phyloP scores from a whole-genome alignment of 345 rosid species.

The Hevea brasiliensis region DNA sequence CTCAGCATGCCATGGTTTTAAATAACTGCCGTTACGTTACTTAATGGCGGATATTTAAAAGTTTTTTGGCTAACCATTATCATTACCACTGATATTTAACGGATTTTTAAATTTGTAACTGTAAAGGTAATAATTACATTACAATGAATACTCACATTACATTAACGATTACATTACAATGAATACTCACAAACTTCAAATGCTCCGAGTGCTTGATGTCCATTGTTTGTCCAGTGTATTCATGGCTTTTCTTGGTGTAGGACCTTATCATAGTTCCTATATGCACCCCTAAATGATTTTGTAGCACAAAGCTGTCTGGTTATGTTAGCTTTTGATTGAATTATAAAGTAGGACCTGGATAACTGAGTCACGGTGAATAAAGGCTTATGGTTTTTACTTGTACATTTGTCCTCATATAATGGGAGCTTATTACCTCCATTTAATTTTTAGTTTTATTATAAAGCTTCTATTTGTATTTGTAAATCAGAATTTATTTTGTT shows the following conservation, averaged over 20 bases:
- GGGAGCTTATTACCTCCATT: neutral
- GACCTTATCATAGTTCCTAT: neutral
- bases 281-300: neutral
- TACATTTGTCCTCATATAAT: neutral
- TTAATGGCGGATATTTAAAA: too few species aligned
- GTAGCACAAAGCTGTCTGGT: neutral
- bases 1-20: neutral
- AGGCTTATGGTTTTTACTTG: neutral
- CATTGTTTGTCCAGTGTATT: neutral
- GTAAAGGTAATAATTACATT: too few species aligned
- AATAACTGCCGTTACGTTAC: too few species aligned
- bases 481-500: neutral
- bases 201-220: neutral
- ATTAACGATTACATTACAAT: too few species aligned
- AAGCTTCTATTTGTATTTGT: neutral
- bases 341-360: neutral
- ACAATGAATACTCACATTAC: too few species aligned
- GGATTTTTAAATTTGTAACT: too few species aligned
- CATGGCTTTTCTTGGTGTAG: neutral
- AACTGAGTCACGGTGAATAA: neutral
- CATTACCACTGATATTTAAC: too few species aligned
- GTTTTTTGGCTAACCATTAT: too few species aligned
- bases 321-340: slow-evolving; percentile 1
- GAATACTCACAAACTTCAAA: too few species aligned
- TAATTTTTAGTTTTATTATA: neutral